Conservation (phyloP, 2,329 filamentous ascomycete species). For the Monilinia fructicola region DNA sequence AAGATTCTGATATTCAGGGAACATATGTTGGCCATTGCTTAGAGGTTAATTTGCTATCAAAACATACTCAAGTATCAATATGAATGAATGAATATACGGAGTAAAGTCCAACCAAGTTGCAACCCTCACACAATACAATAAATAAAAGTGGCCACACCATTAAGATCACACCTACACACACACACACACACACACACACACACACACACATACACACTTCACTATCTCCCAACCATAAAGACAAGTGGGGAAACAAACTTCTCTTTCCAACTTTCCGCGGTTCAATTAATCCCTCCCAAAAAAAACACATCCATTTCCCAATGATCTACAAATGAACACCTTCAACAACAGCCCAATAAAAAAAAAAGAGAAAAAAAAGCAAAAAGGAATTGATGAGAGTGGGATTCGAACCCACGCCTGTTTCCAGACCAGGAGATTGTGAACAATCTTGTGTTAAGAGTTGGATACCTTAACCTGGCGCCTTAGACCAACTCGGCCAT, state of each 20-base stretch:
- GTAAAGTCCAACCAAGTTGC: no score
- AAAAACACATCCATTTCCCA: not conserved
- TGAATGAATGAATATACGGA: no score
- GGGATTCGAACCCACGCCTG: conserved; percentile 21
- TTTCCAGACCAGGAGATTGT: conserved; percentile 18
- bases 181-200: not conserved
- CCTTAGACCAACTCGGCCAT: conserved; percentile 21
- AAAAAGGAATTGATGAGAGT: not conserved
- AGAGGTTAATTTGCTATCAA: no score
- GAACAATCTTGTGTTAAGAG: not conserved
- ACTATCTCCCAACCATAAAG: no score
- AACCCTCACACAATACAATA: no score
- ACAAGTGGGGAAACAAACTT: conserved; percentile 4
- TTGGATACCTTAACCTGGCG: conserved; percentile 16
- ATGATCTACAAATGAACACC: not conserved
- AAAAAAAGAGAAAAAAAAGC: not conserved
- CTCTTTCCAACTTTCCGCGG: not conserved
- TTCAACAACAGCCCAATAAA: not conserved
- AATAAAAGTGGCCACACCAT: no score
- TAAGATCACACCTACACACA: not conserved
- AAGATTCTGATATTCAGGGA: no score
- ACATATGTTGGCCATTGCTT: no score
- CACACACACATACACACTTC: not conserved
- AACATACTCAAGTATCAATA: no score
- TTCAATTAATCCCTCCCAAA: no score